Percentiles rank a stretch among this genome's conserved stretches.
These are phyloP conservation scores for Diutina mesorugosa DNA, from an alignment of 1,139 yeast genomes.

Conservation along the genomic window DNA sequence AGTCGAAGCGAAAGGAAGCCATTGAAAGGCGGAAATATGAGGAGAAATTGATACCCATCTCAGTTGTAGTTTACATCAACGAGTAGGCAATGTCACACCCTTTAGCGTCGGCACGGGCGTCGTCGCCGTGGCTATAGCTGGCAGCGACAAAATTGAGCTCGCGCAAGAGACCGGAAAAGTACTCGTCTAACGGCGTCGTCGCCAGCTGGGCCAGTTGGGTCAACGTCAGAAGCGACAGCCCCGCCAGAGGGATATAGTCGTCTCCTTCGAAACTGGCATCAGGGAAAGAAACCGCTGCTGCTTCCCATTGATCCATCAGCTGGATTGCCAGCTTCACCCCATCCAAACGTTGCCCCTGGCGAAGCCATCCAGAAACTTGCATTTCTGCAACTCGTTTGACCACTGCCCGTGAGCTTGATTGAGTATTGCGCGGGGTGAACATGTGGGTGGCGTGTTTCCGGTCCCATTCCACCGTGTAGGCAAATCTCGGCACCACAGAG, in stretches of 20 bases:
- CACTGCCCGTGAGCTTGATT: background rate
- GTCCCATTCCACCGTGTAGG: background rate
- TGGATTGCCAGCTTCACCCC: background rate
- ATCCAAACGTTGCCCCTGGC: background rate
- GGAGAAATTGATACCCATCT: background rate
- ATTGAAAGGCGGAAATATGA: too few relatives aligned
- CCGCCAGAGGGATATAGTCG: background rate
- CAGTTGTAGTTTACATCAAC: background rate
- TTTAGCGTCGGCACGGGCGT: background rate
- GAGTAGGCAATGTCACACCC: background rate
- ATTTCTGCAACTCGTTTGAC: background rate
- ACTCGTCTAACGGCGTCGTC: background rate
- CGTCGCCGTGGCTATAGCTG: background rate
- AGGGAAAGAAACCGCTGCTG: background rate
- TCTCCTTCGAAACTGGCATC: background rate
- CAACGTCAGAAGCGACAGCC: background rate
- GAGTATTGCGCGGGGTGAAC: background rate
- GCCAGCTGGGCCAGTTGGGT: background rate
- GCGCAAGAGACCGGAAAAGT: background rate
- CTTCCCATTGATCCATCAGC: background rate
- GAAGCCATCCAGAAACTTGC: background rate
- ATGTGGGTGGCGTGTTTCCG: background rate
- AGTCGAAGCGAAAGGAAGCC: background rate
- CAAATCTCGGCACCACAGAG: background rate
- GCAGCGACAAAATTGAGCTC: background rate